Base-by-base conservation (phyloP, 768 basidiomycete genomes). In the Amanita molliuscula region DNA sequence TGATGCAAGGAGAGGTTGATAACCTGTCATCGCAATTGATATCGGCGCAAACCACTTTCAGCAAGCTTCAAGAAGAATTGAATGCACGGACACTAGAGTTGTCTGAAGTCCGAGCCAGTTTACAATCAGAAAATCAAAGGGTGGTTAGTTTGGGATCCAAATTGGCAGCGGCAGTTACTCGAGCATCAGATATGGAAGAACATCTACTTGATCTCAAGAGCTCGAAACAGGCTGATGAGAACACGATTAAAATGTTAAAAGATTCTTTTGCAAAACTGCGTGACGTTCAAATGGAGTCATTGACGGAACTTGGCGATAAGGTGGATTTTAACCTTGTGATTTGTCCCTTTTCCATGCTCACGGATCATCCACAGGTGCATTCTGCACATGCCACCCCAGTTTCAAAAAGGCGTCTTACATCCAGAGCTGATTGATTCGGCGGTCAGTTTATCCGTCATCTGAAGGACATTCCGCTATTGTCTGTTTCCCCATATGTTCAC, bases 271-370 rank as follows among this genome's bases (percentile, higher is more conserved):
- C 59, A 18, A 55, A 56, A 29, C 54, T 71, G 44, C 63, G 61
- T 11, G 60, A 66, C n/a, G 50, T 54, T 6, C 68, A 73, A 52
- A 55, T 61, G 56, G 59, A 65, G 20, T 62, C 59, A 26, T 55
- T 73, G 50, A 59, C 57, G 18, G 66, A 67, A 53, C 46, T 71
- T 33, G 65, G 68, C 37, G 56, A 60, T 35, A 65, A 67, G 67
- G 72, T 52, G 36, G 33, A 10, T 44, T 67, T 64, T 56, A n/a
- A 60, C 59, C 16, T 56, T 56, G 63, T n/a, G 56, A 58, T 25
- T 6, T 61, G 65, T 28, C 58, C 62, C 16, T 57, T 58, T 18
- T 15, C 15, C 23, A 3, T 23, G 15, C 21, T 47, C 26, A 35
- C 46, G 7, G 21, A 3, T 18, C 9, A n/a, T 43, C 15, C 31